These are phyloP conservation scores for Neostapfia colusana DNA, from an alignment of 176 grass and related monocot genomes.

Conservation along the genomic window DNA sequence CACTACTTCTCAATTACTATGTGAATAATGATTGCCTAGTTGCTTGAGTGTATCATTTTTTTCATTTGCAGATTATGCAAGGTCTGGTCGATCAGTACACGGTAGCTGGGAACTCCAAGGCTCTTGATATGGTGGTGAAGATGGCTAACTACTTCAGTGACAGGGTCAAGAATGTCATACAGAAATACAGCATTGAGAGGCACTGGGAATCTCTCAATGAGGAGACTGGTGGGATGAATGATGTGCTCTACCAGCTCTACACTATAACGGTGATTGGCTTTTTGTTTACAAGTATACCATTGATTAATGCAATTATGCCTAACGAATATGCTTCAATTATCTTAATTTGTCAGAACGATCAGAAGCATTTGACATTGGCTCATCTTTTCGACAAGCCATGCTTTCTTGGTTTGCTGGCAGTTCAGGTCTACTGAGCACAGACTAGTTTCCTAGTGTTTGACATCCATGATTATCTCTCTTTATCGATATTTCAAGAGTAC, in stretches of 20 bases:
- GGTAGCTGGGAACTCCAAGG: slow-evolving; percentile 56
- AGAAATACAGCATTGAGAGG: slow-evolving; percentile 88
- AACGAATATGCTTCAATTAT: slow-evolving; percentile 15
- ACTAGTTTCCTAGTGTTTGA: slow-evolving; percentile 17
- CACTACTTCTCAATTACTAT: not conserved
- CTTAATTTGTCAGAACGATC: slow-evolving; percentile 59
- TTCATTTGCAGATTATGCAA: slow-evolving; percentile 74
- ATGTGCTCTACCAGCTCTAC: slow-evolving; percentile 90
- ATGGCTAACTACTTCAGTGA: slow-evolving; percentile 93
- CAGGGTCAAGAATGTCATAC: slow-evolving; percentile 86
- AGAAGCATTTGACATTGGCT: slow-evolving; percentile 84
- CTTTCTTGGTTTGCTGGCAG: slow-evolving; percentile 91
- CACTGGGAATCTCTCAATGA: slow-evolving; percentile 89
- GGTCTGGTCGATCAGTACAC: slow-evolving; percentile 94
- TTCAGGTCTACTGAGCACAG: slow-evolving; percentile 55
- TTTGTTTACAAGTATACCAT: slow-evolving; percentile 20
- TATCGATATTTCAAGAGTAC: not conserved
- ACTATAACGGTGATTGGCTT: slow-evolving; percentile 57
- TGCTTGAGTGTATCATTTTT: not conserved
- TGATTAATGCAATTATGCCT: slow-evolving; percentile 16
- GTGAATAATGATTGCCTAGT: not conserved
- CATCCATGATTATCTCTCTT: not conserved
- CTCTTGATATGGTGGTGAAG: slow-evolving; percentile 69
- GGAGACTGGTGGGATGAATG: slow-evolving; percentile 98
- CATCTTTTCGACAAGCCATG: slow-evolving; percentile 98